A percentile compares a stretch with the other conserved stretches of the same genome.
Evolutionary conservation across 2,329 filamentous ascomycete genomes (phyloP).

Genomic region (Drechslerella coelobrocha): DNA sequence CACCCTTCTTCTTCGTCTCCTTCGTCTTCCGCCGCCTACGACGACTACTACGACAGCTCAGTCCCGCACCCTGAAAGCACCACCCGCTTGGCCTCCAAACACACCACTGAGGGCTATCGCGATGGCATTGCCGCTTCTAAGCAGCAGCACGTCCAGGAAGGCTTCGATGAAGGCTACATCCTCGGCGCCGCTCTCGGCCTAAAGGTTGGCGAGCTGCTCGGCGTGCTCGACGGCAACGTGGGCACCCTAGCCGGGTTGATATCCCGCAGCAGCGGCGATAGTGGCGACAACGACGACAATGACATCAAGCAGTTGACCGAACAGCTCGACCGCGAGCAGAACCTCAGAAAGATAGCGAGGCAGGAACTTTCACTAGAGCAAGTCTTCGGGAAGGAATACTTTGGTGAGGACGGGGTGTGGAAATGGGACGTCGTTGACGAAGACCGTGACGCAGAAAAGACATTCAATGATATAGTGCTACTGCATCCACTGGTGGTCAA

Average conservation of each 20-base stretch:
- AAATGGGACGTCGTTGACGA: conserved; percentile 67
- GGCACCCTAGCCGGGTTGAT: conserved; percentile 59
- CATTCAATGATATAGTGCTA: conserved; percentile 69
- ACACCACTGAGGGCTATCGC: conserved; percentile 86
- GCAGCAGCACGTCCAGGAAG: conserved; percentile 75
- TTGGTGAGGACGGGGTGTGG: conserved; percentile 75
- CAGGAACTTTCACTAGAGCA: conserved; percentile 68
- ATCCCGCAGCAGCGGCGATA: conserved; percentile 5
- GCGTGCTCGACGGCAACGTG: conserved; percentile 75
- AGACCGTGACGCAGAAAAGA: conserved; percentile 56
- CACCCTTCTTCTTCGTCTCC: conserved; percentile 17
- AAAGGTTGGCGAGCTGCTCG: conserved; percentile 75
- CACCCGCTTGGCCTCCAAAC: conserved; percentile 74
- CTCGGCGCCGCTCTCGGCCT: conserved; percentile 82
- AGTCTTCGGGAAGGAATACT: conserved; percentile 72
- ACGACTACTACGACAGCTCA: conserved; percentile 38
- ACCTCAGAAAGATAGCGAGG: conserved; percentile 61
- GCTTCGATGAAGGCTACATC: conserved; percentile 89
- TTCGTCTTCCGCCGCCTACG: conserved; percentile 24
- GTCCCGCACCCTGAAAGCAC: conserved; percentile 67
- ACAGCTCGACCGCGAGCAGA: conserved; percentile 56
- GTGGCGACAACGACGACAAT: conserved; percentile 47
- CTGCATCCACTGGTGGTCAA: conserved; percentile 71
- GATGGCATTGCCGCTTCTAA: conserved; percentile 84
- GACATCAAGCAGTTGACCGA: conserved; percentile 59